phyloP scores from a whole-genome alignment of 78 protist species.

The Dictyostelium discoideum region DNA sequence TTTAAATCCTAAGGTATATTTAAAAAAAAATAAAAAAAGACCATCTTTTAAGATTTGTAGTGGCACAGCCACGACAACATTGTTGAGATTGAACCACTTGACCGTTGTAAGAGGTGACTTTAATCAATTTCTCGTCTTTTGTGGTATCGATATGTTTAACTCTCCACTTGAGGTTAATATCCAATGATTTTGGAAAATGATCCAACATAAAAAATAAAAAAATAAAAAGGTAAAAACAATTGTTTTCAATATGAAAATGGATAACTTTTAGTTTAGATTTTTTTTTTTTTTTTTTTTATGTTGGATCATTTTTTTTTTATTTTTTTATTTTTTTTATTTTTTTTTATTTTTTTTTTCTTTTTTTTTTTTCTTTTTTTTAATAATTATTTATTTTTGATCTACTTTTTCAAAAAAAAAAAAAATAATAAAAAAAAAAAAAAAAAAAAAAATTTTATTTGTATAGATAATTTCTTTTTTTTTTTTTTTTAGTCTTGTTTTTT shows the following conservation, averaged over 20 bases:
- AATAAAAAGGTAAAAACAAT: no score
- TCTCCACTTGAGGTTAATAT: conserved; percentile 13
- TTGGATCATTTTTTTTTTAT: not conserved
- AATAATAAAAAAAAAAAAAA: not conserved
- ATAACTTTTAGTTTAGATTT: no score
- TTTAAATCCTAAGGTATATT: no score
- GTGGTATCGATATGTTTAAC: conserved; percentile 16
- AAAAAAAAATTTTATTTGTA: not conserved
- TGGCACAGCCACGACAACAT: conserved; percentile 45
- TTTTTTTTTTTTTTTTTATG: not conserved
- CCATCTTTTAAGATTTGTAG: conserved; percentile 32
- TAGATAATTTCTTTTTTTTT: not conserved
- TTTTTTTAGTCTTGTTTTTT: not conserved
- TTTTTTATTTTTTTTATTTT: not conserved
- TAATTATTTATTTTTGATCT: not conserved
- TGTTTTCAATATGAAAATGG: no score
- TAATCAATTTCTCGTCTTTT: not conserved
- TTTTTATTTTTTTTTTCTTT: not conserved
- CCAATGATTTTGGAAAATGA: conserved; percentile 24
- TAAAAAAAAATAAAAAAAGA: no score
- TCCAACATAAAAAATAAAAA: no score
- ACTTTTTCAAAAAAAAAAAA: not conserved
- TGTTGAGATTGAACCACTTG: not conserved
- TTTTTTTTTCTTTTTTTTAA: not conserved
- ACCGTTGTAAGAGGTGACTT: conserved; percentile 9